phyloP scores from a whole-genome alignment of 192 early-diverging fungal genomes.

The Coemansia sp. region DNA sequence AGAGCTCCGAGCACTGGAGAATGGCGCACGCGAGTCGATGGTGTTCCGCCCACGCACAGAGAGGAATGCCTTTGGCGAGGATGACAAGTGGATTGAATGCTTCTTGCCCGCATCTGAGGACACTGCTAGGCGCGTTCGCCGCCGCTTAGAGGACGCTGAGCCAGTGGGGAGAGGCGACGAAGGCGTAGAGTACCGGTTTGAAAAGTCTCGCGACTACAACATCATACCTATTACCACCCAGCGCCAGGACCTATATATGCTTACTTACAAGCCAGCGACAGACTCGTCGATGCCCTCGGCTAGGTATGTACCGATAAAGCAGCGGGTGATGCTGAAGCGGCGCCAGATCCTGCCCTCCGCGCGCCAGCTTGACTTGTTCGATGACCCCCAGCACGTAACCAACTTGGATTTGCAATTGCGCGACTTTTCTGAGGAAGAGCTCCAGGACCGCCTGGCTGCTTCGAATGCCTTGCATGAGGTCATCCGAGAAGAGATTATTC shows the following conservation, averaged over 20 bases:
- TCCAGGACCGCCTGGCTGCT: conserved; percentile 30
- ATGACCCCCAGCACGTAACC: conserved; percentile 32
- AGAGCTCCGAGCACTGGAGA: conserved; percentile 18
- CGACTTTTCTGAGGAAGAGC: conserved; percentile 43
- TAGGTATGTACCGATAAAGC: conserved; percentile 37
- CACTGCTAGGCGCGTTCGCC: conserved; percentile 18
- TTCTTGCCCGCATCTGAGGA: conserved; percentile 41
- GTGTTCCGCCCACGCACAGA: conserved; percentile 40
- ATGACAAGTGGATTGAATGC: conserved; percentile 49
- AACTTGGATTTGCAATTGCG: conserved; percentile 43
- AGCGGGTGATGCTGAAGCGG: conserved; percentile 40
- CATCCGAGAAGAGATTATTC: conserved; percentile 37
- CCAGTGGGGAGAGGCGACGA: conserved; percentile 13
- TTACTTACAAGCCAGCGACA: conserved; percentile 13
- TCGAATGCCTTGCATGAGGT: conserved; percentile 25
- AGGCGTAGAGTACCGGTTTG: conserved; percentile 39
- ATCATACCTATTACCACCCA: conserved; percentile 16
- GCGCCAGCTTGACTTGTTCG: conserved; percentile 17
- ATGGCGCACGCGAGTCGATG: conserved; percentile 39
- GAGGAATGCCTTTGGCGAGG: conserved; percentile 39
- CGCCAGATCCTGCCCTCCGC: conserved; percentile 20
- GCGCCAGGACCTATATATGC: conserved; percentile 45
- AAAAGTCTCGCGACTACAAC: conserved; percentile 44
- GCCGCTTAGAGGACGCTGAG: conserved; percentile 6
- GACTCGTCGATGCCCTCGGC: conserved; percentile 15